Base-by-base conservation (phyloP, 2,329 filamentous ascomycete species). In the Cladosporium sp. region DNA sequence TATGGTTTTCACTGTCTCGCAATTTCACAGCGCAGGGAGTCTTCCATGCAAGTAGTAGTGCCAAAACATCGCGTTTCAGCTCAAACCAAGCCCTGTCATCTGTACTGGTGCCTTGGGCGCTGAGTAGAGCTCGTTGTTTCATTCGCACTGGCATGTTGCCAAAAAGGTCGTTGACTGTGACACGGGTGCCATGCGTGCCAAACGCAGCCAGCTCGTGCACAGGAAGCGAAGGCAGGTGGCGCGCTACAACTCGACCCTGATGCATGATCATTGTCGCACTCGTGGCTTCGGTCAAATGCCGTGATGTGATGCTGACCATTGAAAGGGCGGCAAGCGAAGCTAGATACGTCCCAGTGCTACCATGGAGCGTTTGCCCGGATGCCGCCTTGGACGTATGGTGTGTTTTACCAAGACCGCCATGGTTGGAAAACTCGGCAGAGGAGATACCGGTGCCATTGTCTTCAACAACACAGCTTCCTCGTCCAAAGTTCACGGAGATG, bases 361-460 rank as follows among this genome's bases (percentile, higher is more conserved):
- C 93, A 78, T 95, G 87, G 3, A 81, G 71, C 18, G 78, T 77
- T 26, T 78, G 74, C 3, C 73, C 70, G 0, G 76, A 72, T 18
- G 84, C 81, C 65, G 72, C 67, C 75, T 91, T 96, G 1, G 93
- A 97, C 0, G 94, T 95, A 77, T 90, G 93, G 71, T 69, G 67
- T 59, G 68, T 70, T 78, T 88, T 92, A 28, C 88, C 90, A 21
- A 97, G 81, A 0, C 91, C 90, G 4, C 92, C 92, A 55, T 79
- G 76, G 2, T 86, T 81, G n/a, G 74, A 74, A 72, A 98, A 97
- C 71, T 97, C 93, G 1, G 77, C 74, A 0, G 90, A 86, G 1
- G 82, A 76, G 55, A 99, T 96, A 0, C 95, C 95, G 18, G 81
- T 65, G 1, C 95, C 95, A 78, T 98, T 86, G 75, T 99, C 95